Evolutionary conservation across 169 alveolate genomes (phyloP).

Genomic region (Plasmodium yoelii): DNA sequence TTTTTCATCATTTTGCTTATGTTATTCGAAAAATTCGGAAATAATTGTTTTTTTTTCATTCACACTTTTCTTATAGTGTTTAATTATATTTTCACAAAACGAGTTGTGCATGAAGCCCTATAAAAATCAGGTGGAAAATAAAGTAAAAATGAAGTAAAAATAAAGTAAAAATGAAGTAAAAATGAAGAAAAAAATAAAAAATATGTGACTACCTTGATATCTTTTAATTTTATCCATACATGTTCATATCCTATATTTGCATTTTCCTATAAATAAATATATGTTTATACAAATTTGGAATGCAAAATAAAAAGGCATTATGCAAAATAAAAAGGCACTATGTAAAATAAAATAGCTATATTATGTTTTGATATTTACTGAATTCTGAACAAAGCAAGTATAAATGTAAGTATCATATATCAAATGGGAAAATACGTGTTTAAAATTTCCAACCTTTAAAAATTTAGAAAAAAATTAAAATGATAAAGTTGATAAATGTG

Average conservation of each 20-base stretch:
- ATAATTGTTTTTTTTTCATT: conserved; percentile 19
- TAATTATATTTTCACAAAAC: conserved; percentile 65
- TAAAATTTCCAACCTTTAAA: conserved; percentile 46
- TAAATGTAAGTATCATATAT: conserved; percentile 57
- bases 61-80: conserved; percentile 36
- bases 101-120: conserved; percentile 56
- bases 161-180: conserved; percentile 5
- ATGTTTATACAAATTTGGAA: background rate
- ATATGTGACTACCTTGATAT: conserved; percentile 27
- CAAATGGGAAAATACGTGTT: conserved; percentile 65
- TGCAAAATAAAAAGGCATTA: too few species aligned
- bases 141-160: conserved; percentile 1
- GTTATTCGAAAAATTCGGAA: conserved; percentile 6
- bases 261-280: conserved; percentile 40
- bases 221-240: conserved; percentile 55
- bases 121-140: conserved; percentile 1
- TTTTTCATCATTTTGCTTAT: too few species aligned
- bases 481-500: background rate
- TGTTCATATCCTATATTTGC: conserved; percentile 6
- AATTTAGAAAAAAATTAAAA: conserved; percentile 4
- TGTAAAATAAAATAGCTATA: background rate
- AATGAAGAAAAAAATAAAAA: conserved; percentile 2
- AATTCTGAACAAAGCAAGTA: conserved; percentile 33
- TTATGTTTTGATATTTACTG: conserved; percentile 7
- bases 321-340: background rate